Conservation (phyloP, 306 rosid genomes). For the Acacia confusa region DNA sequence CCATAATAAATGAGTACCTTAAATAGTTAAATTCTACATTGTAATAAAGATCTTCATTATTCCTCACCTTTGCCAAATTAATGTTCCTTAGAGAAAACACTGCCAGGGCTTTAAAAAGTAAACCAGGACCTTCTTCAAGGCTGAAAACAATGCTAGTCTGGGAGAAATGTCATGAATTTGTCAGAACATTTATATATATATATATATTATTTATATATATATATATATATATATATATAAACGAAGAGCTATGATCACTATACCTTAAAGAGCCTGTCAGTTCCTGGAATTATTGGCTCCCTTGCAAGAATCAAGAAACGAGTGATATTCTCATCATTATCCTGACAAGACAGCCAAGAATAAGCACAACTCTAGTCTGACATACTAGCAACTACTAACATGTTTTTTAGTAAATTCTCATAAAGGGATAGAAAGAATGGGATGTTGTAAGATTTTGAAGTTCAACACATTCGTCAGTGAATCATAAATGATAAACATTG, state of each 20-base stretch:
- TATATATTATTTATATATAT: background rate
- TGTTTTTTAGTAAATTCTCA: background rate
- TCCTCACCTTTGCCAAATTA: constrained; percentile 67
- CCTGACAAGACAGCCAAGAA: constrained; percentile 50
- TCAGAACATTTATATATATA: background rate
- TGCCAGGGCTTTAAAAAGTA: constrained; percentile 85
- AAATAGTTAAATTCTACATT: constrained; percentile 6
- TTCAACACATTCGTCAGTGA: background rate
- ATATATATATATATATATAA: background rate
- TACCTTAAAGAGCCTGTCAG: constrained; percentile 65
- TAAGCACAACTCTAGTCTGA: constrained; percentile 30
- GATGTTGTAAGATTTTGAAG: background rate
- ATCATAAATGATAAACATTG: background rate
- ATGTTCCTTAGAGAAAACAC: constrained; percentile 77
- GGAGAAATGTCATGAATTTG: constrained; percentile 26
- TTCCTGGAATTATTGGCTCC: constrained; percentile 81
- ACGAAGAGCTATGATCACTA: background rate
- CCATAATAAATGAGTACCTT: background rate
- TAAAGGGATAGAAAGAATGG: background rate
- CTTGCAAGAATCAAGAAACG: constrained; percentile 86
- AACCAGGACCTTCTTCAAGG: constrained; percentile 86
- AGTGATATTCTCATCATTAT: constrained; percentile 65
- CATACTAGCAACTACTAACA: constrained; percentile 10
- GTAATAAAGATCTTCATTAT: constrained; percentile 4
- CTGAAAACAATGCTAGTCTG: constrained; percentile 90